Evolutionary conservation across 2,329 filamentous ascomycete genomes (phyloP), one percentile per base, ranked within the genome.

Genomic region (Trichoderma harzianum): DNA sequence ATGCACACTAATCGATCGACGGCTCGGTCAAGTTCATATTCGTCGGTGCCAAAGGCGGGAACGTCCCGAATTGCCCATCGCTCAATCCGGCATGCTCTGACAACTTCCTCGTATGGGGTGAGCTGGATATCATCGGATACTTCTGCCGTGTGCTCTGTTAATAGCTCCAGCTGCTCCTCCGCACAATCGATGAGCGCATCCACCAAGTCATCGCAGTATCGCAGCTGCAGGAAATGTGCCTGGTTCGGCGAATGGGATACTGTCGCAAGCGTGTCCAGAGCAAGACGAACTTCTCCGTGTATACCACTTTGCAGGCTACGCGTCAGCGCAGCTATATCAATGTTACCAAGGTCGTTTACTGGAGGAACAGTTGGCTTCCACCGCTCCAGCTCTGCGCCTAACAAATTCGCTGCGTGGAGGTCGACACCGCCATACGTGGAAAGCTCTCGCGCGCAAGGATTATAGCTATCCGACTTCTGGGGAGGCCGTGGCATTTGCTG

Each of bases 281-380:
- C 95, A 73, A 97, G 83, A 11, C 95, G 90, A n/a, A 97, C 91
- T 82, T 99, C 96, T 6, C 90, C 91, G 76, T 94, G 91, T 57
- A 98, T 92, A 1, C 95, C 95, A 69, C 93, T 97, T 78, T 97
- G 94, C 47, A 99, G 84, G 77, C 94, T 94, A 84, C 94, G 92
- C 0, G 92, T 97, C 53, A 99, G 86, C 24, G 95, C 94, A 75
- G 95, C 92, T 32, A 98, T 91, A 78, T 99, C 95, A 74, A 98
- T 93, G 24, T 94, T 88, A 10, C 95, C 96, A 67, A 98, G 86
- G 76, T 98, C 95, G 26, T 87, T 84, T 21, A 94, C 86, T 3
- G 86, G 84, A 0, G 96, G 95, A 47, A 94, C 86, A 71, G 93
- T 91, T 0, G 95, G 94, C 77, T 91, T 93, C 76, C 90, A 85